These are phyloP conservation scores for Neostapfia colusana DNA, from an alignment of 176 grass and related monocot species.

Conservation along the genomic window DNA sequence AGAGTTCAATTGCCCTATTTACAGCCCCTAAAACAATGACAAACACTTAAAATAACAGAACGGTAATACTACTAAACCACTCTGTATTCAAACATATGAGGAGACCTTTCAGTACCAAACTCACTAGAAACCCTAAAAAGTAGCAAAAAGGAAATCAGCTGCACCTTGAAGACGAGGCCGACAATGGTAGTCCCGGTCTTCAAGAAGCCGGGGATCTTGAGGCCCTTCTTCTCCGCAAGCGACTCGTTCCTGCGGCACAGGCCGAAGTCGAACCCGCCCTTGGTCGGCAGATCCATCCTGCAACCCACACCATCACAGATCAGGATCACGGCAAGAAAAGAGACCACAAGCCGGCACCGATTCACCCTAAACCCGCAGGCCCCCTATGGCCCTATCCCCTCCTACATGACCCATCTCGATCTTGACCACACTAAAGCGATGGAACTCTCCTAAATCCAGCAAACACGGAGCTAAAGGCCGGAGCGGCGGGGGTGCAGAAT, in stretches of 20 bases:
- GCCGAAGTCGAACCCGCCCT: conserved; percentile 90
- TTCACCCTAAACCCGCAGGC: neutral
- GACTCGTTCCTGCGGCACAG: conserved; percentile 72
- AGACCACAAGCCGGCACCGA: neutral
- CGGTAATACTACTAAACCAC: neutral
- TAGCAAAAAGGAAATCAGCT: neutral
- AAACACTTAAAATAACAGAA: conserved; percentile 51
- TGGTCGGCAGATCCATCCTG: conserved; percentile 81
- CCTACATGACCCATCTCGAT: no score
- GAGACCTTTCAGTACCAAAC: neutral
- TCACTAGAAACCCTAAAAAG: neutral
- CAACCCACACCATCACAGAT: conserved; percentile 2
- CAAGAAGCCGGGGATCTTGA: conserved; percentile 60
- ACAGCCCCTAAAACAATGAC: neutral
- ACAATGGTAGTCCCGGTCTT: conserved; percentile 98
- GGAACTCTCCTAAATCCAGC: no score
- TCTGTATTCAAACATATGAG: neutral
- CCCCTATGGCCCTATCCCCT: no score
- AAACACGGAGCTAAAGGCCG: no score
- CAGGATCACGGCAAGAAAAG: neutral
- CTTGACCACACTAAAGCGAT: no score
- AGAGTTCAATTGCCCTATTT: neutral
- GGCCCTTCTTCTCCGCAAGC: conserved; percentile 61
- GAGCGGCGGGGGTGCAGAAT: no score
- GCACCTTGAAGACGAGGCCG: conserved; percentile 80